phyloP scores from a whole-genome alignment of 2,329 filamentous ascomycete species.

The Colletotrichum tabaci region DNA sequence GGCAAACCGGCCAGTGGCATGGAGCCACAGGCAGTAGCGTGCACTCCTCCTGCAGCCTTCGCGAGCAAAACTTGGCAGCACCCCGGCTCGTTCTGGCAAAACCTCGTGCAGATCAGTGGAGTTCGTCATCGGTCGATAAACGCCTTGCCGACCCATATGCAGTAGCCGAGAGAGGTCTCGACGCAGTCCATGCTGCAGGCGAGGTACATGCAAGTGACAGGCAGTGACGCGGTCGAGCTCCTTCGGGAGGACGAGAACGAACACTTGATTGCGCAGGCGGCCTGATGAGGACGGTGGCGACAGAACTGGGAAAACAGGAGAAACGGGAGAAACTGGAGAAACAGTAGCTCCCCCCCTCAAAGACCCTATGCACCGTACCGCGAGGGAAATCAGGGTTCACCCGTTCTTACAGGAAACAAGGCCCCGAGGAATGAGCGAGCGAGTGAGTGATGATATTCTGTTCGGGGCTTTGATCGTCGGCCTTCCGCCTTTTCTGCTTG shows the following conservation, averaged over 20 bases:
- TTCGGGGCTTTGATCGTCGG: slow-evolving; percentile 6
- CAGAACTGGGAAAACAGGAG: not conserved
- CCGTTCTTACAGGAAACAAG: not conserved
- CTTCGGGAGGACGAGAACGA: too few species aligned
- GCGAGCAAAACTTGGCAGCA: slow-evolving; percentile 40
- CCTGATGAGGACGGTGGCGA: not conserved
- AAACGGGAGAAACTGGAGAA: slow-evolving; percentile 1
- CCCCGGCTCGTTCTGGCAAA: slow-evolving; percentile 26
- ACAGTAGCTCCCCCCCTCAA: slow-evolving; percentile 7
- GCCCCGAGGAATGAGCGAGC: not conserved
- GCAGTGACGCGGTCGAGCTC: not conserved
- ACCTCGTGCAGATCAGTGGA: slow-evolving; percentile 38
- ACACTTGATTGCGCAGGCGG: too few species aligned
- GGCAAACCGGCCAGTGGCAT: too few species aligned
- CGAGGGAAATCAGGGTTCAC: slow-evolving; percentile 37
- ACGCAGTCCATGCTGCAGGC: slow-evolving; percentile 10
- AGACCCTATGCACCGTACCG: slow-evolving; percentile 38
- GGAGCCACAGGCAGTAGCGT: too few species aligned
- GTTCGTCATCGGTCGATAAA: slow-evolving; percentile 34
- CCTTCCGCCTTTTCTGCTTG: not conserved
- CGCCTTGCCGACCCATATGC: not conserved
- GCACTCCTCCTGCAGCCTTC: slow-evolving; percentile 21
- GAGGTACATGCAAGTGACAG: slow-evolving; percentile 21
- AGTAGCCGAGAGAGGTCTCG: slow-evolving; percentile 28
- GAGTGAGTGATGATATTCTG: too few species aligned